phyloP scores from a whole-genome alignment of 768 basidiomycete species.

The Trametopsis cervina region DNA sequence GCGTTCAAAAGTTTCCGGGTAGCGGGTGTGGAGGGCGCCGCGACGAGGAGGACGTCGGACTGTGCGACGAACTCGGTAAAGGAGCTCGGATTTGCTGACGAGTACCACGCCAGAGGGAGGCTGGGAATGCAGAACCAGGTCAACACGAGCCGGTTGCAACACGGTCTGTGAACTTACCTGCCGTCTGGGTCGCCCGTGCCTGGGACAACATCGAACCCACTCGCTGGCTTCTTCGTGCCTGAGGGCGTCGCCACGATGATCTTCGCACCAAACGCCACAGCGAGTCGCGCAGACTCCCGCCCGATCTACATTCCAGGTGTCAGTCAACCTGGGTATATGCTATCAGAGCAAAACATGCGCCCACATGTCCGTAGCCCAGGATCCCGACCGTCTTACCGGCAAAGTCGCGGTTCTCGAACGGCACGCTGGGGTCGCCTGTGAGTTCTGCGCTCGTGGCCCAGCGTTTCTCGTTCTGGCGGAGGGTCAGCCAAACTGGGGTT shows the following conservation, averaged over 20 bases:
- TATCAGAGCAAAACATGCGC: neutral
- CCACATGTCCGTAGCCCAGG: slow-evolving; percentile 13
- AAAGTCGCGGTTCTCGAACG: too few species aligned
- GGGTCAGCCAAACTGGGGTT: too few species aligned
- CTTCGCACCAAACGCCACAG: slow-evolving; percentile 6
- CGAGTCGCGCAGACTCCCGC: slow-evolving; percentile 5
- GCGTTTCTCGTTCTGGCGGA: slow-evolving; percentile 10
- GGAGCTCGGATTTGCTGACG: neutral
- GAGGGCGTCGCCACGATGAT: slow-evolving; percentile 5
- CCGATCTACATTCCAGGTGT: slow-evolving; percentile 1
- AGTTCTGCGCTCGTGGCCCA: slow-evolving; percentile 8
- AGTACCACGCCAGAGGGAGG: slow-evolving; percentile 7
- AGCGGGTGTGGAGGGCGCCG: slow-evolving; percentile 7
- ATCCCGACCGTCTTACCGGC: slow-evolving; percentile 12
- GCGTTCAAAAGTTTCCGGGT: slow-evolving; percentile 1
- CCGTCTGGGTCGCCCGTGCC: slow-evolving; percentile 11
- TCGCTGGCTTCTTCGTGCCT: slow-evolving; percentile 1
- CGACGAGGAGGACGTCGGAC: slow-evolving; percentile 7
- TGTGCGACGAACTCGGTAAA: neutral
- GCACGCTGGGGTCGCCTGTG: slow-evolving; percentile 3
- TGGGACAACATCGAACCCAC: slow-evolving; percentile 6
- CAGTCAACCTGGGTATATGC: neutral
- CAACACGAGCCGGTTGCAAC: neutral
- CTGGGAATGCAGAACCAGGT: neutral
- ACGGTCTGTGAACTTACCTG: neutral